Percentiles rank a stretch among this genome's conserved stretches.
These are phyloP conservation scores for Ceratobasidium sp. DNA, from an alignment of 1,284 basidiomycete genomes.

Conservation along the genomic window DNA sequence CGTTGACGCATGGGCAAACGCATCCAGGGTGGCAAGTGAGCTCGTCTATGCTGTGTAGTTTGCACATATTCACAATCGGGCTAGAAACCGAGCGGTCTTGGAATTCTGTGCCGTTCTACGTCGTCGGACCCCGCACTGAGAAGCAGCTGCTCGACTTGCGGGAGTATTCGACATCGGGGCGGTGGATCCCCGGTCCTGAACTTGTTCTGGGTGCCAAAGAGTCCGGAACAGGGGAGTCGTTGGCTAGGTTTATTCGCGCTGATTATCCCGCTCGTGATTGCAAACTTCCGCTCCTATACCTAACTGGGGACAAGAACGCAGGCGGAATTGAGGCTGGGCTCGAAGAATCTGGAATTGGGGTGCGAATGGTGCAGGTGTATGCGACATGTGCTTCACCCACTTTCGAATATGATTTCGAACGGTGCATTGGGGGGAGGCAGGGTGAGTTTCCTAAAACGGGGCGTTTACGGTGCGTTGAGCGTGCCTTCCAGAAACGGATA, in stretches of 20 bases:
- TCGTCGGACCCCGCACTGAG: conserved; percentile 71
- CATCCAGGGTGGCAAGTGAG: conserved; percentile 45
- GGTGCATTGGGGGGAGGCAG: conserved; percentile 46
- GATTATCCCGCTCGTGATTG: conserved; percentile 48
- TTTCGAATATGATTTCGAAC: conserved; percentile 58
- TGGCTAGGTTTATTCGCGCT: conserved; percentile 67
- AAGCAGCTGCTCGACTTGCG: conserved; percentile 54
- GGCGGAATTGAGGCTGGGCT: conserved; percentile 68
- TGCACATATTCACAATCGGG: neutral
- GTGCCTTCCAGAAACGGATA: neutral
- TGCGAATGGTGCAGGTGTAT: conserved; percentile 68
- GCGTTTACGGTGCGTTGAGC: neutral
- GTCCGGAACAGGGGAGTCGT: conserved; percentile 67
- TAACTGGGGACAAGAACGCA: conserved; percentile 82
- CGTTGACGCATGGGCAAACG: conserved; percentile 68
- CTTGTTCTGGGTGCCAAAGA: conserved; percentile 61
- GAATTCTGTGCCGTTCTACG: conserved; percentile 66
- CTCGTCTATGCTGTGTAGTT: neutral
- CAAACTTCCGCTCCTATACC: conserved; percentile 60
- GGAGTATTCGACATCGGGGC: conserved; percentile 40
- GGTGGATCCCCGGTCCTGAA: conserved; percentile 44
- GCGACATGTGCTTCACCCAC: conserved; percentile 62
- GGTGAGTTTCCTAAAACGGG: neutral
- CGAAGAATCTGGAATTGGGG: conserved; percentile 52
- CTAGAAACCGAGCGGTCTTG: neutral